These are phyloP conservation scores for Colletotrichum cuscutae DNA, from an alignment of 2,329 filamentous ascomycete species.

Conservation along the genomic window DNA sequence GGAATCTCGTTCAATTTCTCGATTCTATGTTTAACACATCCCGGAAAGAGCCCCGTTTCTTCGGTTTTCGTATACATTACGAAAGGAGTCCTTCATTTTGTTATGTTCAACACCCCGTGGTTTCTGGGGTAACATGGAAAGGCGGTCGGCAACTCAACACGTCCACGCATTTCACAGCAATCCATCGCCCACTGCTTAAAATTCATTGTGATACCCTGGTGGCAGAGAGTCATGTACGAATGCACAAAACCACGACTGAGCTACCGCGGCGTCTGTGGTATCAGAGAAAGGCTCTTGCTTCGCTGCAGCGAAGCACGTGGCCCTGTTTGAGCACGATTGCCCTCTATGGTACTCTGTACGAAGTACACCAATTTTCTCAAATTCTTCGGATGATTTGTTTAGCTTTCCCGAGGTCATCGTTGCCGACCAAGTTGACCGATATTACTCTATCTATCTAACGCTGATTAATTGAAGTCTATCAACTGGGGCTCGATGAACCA, in stretches of 20 bases:
- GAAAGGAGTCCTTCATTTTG: conserved; percentile 8
- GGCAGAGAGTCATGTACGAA: conserved; percentile 10
- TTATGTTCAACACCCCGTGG: not conserved
- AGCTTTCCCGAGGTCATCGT: not conserved
- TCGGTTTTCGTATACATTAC: conserved; percentile 21
- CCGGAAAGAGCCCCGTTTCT: conserved; percentile 5
- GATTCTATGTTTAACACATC: conserved; percentile 3
- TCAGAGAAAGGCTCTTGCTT: not conserved
- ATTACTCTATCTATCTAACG: not conserved
- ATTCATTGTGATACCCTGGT: not conserved
- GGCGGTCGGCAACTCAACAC: conserved; percentile 6
- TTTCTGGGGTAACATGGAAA: conserved; percentile 24
- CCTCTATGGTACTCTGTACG: too few relatives aligned
- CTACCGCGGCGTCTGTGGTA: not conserved
- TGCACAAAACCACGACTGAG: not conserved
- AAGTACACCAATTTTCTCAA: not conserved
- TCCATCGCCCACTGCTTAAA: not conserved
- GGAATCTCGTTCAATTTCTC: not conserved
- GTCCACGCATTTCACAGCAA: not conserved
- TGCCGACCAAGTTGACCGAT: too few relatives aligned
- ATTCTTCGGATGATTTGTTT: not conserved
- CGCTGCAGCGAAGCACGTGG: not conserved
- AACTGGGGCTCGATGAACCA: not conserved
- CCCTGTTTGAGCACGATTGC: not conserved
- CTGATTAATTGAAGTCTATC: conserved; percentile 15